phyloP scores from a whole-genome alignment of 495 filamentous ascomycete genomes.

The Aspergillus funiculosus region DNA sequence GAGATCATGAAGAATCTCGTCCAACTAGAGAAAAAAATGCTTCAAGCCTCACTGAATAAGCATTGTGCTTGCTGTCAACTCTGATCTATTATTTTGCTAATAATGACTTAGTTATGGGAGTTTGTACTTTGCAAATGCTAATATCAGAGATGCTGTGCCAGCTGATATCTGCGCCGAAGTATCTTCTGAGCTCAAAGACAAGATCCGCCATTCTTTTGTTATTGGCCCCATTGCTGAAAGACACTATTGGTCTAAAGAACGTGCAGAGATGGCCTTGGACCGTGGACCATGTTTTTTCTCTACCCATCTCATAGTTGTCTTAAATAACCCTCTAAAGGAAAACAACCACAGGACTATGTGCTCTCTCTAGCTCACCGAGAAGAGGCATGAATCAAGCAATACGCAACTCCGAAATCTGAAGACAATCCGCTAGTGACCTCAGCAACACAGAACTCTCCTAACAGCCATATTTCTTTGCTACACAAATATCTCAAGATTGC shows the following conservation, averaged over 20 bases:
- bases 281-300: conserved; percentile 29
- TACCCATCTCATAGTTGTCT: conserved; percentile 4
- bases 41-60: conserved; percentile 21
- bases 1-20: conserved; percentile 27
- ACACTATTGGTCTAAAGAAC: conserved; percentile 27
- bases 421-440: conserved; percentile 15
- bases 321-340: conserved; percentile 19
- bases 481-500: conserved; percentile 23
- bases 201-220: conserved; percentile 27
- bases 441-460: conserved; percentile 20
- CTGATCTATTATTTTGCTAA: neutral
- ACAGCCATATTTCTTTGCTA: conserved; percentile 19
- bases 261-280: conserved; percentile 19
- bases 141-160: conserved; percentile 1
- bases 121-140: conserved; percentile 22
- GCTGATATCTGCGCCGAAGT: conserved; percentile 16
- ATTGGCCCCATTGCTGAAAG: conserved; percentile 29
- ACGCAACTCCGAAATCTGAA: conserved; percentile 15
- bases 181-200: conserved; percentile 12
- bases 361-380: conserved; percentile 25
- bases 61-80: conserved; percentile 10
- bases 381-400: conserved; percentile 22
- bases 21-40: conserved; percentile 24
- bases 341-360: conserved; percentile 18
- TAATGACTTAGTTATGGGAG: conserved; percentile 21